Base-by-base conservation (phyloP, 495 filamentous ascomycete species). In the Chaetomidium leptoderma region DNA sequence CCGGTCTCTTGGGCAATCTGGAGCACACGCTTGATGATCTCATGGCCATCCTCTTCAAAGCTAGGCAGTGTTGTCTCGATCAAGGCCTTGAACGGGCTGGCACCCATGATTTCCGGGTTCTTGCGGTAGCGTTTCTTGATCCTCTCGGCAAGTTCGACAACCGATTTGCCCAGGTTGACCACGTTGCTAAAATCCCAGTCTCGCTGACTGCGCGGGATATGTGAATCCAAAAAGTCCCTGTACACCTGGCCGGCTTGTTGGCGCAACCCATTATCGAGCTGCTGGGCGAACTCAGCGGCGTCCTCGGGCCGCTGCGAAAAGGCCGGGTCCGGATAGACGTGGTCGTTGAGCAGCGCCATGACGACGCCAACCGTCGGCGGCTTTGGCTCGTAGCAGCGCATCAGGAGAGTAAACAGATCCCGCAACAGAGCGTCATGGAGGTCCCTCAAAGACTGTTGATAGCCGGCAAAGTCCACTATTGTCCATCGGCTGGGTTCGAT, bases 41-140 rank as follows among this genome's bases (percentile, higher is more conserved):
- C 88, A 52, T 86, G 78, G 35, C 88, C 86, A 72, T 97, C 92
- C 56, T 90, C 83, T 19, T 92, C 91, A 67, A 95, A 97, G 56
- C 87, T 84, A 3, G 92, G 95, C 49, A 97, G 86, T 44, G 92
- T 84, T 36, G 88, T 88, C 60, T 86, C 83, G 17, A 96, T 85
- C 21, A 97, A 75, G 14, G 91, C 88, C 42, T 79, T 83, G 60
- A 92, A 80, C 6, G 92, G 92, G 59, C 89, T 91, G 17, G 93
- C 90, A 17, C 90, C 92, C 86, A 96, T 86, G 54, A 97, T 86
- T 45, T 89, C 87, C 1, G 91, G 90, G 58, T 88, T 95, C 58
- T 88, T 92, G 55, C 82, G 81, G 71, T 92, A 99, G 23, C 95
- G 84, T 71, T 96, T 97, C 73, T 90, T 85, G 59, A 96, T 92